Base-by-base conservation (phyloP, 805 yeast species). In the Pichia exigua region DNA sequence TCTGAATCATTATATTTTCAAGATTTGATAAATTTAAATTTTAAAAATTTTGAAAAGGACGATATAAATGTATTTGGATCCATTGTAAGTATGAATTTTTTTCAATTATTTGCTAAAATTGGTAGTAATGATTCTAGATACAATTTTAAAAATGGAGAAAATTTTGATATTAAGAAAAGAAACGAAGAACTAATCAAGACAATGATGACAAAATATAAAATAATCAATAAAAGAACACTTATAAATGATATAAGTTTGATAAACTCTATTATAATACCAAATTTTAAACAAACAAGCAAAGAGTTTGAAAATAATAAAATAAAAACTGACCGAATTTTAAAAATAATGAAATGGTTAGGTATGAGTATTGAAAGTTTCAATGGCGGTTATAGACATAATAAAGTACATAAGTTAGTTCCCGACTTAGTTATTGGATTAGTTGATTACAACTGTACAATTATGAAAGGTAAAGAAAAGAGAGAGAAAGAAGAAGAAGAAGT, bases 1-100 rank as follows among this genome's bases (percentile, higher is more conserved):
- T 77, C 86, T 42, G 94, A 87, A 55, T 91, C 96, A 96, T 62
- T 87, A 28, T 76, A 68, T 57, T 87, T 85, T 62, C 78, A 82
- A 55, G 97, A 91, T 63, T 46, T 68, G n/a, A 65, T 84, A 63
- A 68, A 68, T 43, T 69, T 72, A 1, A 76, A 74, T 48, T 72
- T 73, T 53, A 73, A 73, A 3, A 80, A 76, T 22, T 59, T 82
- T 46, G 68, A 73, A 26, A 70, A 77, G 9, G 60, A 57, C 5
- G 69, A 65, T 21, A 40, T 63, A 12, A 45, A 50, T 6, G 49
- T 49, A 22, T 90, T 87, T 60, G 71, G 76, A 5, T 68, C 83
- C 0, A 69, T 77, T 21, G 78, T 82, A 0, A 78, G 83, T 0
- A 61, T 85, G 60, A 85, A 82, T 50, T 79, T 82, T 56, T 85